Evolutionary conservation across 2,329 filamentous ascomycete genomes (phyloP).

Genomic region (Fusarium sp.): DNA sequence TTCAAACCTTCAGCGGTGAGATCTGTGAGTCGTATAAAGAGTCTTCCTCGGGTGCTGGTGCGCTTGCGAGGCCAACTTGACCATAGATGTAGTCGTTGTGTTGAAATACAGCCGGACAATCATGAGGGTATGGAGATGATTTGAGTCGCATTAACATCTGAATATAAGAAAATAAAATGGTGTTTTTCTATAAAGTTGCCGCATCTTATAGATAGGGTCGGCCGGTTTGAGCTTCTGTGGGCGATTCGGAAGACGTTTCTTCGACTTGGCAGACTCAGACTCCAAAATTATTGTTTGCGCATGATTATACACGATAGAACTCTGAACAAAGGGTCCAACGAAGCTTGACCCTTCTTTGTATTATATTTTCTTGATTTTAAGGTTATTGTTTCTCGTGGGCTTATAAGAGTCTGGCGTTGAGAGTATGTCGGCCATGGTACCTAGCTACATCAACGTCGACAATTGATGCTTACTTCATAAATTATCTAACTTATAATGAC

Average conservation of each 20-base stretch:
- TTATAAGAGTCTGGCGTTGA: background rate
- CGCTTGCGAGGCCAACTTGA: background rate
- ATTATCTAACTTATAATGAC: background rate
- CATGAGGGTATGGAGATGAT: too few relatives aligned
- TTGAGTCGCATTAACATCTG: background rate
- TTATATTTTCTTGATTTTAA: background rate
- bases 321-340: too few relatives aligned
- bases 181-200: background rate
- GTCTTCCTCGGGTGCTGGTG: background rate
- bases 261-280: background rate
- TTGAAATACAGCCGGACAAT: background rate
- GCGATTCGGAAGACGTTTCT: background rate
- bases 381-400: background rate
- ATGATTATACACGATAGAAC: background rate
- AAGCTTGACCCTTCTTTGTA: background rate
- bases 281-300: background rate
- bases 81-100: background rate
- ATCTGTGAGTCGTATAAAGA: background rate
- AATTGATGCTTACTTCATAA: background rate
- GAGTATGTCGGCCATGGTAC: background rate
- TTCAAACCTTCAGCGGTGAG: background rate
- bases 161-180: background rate
- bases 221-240: background rate
- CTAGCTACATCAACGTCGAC: background rate
- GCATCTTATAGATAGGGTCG: background rate